Base-by-base conservation (phyloP, 257 asterid species). In the Lavandula angustifolia region DNA sequence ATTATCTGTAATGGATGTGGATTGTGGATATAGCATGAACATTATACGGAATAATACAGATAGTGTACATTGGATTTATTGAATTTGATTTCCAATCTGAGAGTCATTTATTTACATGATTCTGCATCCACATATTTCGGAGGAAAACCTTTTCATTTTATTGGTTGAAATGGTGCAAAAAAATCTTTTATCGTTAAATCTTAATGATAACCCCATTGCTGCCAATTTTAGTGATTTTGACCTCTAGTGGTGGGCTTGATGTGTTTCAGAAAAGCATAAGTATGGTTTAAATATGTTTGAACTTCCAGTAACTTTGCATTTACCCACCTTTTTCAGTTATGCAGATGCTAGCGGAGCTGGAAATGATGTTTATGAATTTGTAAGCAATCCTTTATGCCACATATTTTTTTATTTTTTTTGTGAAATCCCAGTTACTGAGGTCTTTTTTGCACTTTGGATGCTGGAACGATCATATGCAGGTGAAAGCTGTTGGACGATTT, bases 301-400 rank as follows among this genome's bases (percentile, higher is more conserved):
- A 66, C 54, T 67, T 66, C 68, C 59, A 38, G 60, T 44, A 60
- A 52, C 32, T 17, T 41, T 18, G 61, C 56, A 73, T 67, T 52
- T 46, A 60, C 70, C 11, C 61, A 62, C 64, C 66, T 54, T 22
- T 12, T 63, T 72, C 83, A 85, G 88, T 48, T 85, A 85, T 71
- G 88, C 86, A 5, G 88, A 82, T 80, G 67, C 88, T 51, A 82
- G 86, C 69, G 92, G 88, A 69, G 88, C 88, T 69, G 86, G 81
- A 37, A 77, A 79, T 5, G 91, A 84, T 68, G 91, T 81, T 66
- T 84, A 84, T 75, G 87, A 84, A 80, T 85, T 75, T 72, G 92
- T 82, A 71, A 77, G 92, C 27, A 44, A 14, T 49, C 12, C 47
- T 52, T 57, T 53, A 18, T 13, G 29, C 9, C 31, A 41, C 54